These are phyloP conservation scores for Zoysia japonica DNA, from an alignment of 176 grass and related monocot species.

Conservation along the genomic window DNA sequence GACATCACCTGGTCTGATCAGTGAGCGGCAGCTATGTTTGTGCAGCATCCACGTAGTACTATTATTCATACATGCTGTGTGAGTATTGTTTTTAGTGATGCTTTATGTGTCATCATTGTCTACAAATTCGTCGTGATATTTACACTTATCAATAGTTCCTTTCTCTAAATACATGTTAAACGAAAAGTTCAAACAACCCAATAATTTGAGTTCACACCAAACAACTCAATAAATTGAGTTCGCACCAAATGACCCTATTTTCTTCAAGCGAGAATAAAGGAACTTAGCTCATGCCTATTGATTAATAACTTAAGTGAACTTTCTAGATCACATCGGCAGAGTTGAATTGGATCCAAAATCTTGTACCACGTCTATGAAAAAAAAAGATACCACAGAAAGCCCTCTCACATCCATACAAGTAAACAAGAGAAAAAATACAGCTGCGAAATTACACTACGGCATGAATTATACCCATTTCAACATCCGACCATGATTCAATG, in stretches of 20 bases:
- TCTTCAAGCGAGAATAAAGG: neutral
- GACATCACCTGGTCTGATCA: constrained; percentile 43
- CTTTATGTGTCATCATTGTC: neutral
- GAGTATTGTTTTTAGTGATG: neutral
- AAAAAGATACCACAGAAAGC: neutral
- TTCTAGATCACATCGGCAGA: no score
- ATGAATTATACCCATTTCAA: neutral
- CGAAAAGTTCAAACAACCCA: no score
- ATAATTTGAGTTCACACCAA: neutral
- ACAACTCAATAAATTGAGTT: neutral
- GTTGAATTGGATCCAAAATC: no score
- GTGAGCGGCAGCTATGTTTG: neutral
- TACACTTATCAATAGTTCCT: neutral
- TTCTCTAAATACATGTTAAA: neutral
- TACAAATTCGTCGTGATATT: neutral
- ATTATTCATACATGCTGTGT: no score
- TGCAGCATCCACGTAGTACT: no score
- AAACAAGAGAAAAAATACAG: neutral
- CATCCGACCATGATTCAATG: neutral
- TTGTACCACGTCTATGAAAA: neutral
- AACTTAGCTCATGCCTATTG: neutral
- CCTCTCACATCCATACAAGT: neutral
- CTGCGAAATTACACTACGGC: neutral
- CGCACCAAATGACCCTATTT: no score
- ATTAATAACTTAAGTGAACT: no score